phyloP scores from a whole-genome alignment of 1,139 yeast species.

The Yamadazyma oceani region DNA sequence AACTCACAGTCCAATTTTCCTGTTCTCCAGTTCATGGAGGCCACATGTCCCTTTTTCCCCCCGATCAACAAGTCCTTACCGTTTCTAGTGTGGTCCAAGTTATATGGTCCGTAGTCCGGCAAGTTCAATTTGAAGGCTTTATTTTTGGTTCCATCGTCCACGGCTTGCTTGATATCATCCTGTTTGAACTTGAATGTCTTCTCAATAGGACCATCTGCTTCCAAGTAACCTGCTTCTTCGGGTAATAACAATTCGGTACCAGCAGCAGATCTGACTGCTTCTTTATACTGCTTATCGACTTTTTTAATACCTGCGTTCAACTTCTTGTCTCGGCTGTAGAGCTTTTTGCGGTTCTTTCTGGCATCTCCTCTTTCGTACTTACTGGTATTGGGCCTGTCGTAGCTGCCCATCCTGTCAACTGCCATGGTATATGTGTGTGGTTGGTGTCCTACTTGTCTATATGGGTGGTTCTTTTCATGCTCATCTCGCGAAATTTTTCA shows the following conservation, averaged over 20 bases:
- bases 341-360: conserved; percentile 19
- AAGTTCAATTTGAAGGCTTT: conserved; percentile 76
- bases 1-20: conserved; percentile 82
- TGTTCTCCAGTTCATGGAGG: conserved; percentile 93
- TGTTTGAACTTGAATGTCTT: conserved; percentile 84
- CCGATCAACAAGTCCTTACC: conserved; percentile 85
- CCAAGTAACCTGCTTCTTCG: conserved; percentile 82
- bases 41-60: conserved; percentile 92
- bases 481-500: background rate
- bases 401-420: conserved; percentile 22
- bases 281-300: conserved; percentile 70
- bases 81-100: conserved; percentile 76
- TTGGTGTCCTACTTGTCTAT: background rate
- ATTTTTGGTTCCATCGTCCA: conserved; percentile 71
- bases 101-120: conserved; percentile 84
- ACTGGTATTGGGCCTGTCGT: conserved; percentile 21
- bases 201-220: conserved; percentile 86
- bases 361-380: conserved; percentile 19
- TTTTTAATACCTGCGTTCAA: conserved; percentile 64
- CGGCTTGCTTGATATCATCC: conserved; percentile 72
- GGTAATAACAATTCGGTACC: conserved; percentile 82
- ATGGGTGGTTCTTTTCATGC: background rate
- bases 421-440: conserved; percentile 5
- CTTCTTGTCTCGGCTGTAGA: conserved; percentile 54
- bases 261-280: conserved; percentile 79